phyloP scores from a whole-genome alignment of 768 basidiomycete genomes.

The Podaxis sp. region DNA sequence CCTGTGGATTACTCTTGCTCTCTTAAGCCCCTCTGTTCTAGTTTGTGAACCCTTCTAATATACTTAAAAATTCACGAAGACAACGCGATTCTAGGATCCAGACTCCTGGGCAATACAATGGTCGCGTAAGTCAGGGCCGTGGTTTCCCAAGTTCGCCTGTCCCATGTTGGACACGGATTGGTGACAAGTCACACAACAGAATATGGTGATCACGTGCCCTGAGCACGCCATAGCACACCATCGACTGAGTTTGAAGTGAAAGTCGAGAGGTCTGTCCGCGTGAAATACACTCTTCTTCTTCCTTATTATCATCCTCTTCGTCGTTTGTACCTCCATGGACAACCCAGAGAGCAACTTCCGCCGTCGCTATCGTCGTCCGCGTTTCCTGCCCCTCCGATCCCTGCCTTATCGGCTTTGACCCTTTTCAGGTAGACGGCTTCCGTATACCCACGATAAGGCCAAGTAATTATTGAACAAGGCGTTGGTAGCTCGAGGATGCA shows the following conservation, averaged over 20 bases:
- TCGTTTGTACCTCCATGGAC: constrained; percentile 11
- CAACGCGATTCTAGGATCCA: background rate
- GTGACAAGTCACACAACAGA: too few relatives aligned
- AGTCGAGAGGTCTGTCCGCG: constrained; percentile 25
- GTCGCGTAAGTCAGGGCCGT: background rate
- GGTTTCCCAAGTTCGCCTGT: background rate
- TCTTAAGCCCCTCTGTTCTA: too few relatives aligned
- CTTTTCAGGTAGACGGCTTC: background rate
- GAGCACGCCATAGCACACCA: constrained; percentile 43
- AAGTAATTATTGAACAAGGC: background rate
- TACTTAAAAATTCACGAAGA: background rate
- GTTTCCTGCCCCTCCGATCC: background rate
- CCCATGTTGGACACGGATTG: background rate
- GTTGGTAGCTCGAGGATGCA: background rate
- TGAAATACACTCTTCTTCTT: constrained; percentile 16
- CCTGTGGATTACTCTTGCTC: too few relatives aligned
- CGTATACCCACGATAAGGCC: background rate
- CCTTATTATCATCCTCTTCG: background rate
- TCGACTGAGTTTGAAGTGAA: constrained; percentile 39
- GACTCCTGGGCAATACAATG: background rate
- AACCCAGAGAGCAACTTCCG: background rate
- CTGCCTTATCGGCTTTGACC: background rate
- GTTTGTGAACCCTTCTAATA: too few relatives aligned
- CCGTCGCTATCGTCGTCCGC: background rate
- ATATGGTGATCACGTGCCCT: background rate